phyloP scores from a whole-genome alignment of 352 stramenopile genomes.

The Pythium aquatile region DNA sequence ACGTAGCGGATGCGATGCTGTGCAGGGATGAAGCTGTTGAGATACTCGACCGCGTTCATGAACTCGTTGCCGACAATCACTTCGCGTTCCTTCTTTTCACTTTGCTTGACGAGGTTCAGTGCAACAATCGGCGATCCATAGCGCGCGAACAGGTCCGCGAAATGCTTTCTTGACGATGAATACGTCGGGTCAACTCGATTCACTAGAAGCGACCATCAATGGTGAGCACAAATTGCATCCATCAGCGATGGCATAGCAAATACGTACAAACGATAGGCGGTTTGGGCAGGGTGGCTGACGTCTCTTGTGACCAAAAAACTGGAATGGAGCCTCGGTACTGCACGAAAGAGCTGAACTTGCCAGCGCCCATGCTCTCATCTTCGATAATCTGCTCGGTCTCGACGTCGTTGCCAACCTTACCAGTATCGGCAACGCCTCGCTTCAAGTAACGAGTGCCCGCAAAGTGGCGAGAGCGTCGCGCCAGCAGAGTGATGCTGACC shows the following conservation, averaged over 20 bases:
- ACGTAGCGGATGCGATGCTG: slow-evolving; percentile 96
- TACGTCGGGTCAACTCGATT: slow-evolving; percentile 97
- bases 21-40: slow-evolving; percentile 94
- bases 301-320: slow-evolving; percentile 99
- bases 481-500: slow-evolving; percentile 96
- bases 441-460: slow-evolving; percentile 99
- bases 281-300: slow-evolving; percentile 96
- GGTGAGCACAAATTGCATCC: not conserved
- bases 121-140: slow-evolving; percentile 97
- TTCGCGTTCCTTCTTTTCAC: slow-evolving; percentile 96
- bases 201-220: slow-evolving; percentile 43
- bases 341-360: slow-evolving; percentile 95
- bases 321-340: slow-evolving; percentile 99
- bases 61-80: slow-evolving; percentile 98
- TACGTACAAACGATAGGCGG: slow-evolving; percentile 91
- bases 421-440: slow-evolving; percentile 95
- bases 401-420: slow-evolving; percentile 99
- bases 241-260: not conserved
- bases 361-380: slow-evolving; percentile 85
- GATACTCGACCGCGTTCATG: slow-evolving; percentile 96
- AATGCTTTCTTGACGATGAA: slow-evolving; percentile 92
- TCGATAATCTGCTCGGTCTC: slow-evolving; percentile 98
- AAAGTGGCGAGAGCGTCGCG: slow-evolving; percentile 96
- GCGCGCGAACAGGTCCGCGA: slow-evolving; percentile 93
- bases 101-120: slow-evolving; percentile 98